A percentile compares a stretch with the other conserved stretches of the same genome.
Evolutionary conservation across 2,329 filamentous ascomycete genomes (phyloP).

Genomic region (Ilyonectria robusta): DNA sequence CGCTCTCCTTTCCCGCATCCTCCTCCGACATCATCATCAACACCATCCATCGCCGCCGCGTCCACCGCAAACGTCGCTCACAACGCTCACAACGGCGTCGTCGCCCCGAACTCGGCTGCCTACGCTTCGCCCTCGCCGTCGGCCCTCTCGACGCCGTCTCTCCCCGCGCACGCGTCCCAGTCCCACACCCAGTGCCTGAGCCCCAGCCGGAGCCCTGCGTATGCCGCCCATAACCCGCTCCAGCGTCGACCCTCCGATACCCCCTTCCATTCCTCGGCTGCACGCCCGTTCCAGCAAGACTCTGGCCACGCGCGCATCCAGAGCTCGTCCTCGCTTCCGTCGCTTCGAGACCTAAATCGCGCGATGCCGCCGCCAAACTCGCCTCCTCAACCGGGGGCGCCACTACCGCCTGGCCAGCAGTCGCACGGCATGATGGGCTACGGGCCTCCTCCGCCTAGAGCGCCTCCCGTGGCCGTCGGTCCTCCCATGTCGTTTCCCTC

Average conservation of each 20-base stretch:
- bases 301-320: constrained; percentile 59
- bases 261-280: constrained; percentile 56
- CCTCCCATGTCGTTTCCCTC: constrained; percentile 62
- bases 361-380: constrained; percentile 63
- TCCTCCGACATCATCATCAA: constrained; percentile 31
- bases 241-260: constrained; percentile 60
- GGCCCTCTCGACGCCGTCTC: constrained; percentile 32
- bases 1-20: constrained; percentile 49
- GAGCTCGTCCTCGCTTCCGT: constrained; percentile 61
- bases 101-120: constrained; percentile 15
- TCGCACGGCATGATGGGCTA: constrained; percentile 56
- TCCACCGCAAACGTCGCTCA: constrained; percentile 13
- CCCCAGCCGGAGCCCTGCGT: constrained; percentile 47
- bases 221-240: constrained; percentile 48
- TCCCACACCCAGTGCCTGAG: constrained; percentile 42
- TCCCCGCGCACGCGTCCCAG: constrained; percentile 38
- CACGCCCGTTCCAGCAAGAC: constrained; percentile 50
- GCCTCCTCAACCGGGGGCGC: constrained; percentile 57
- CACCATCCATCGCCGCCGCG: constrained; percentile 31
- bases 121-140: constrained; percentile 22
- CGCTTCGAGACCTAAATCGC: constrained; percentile 55
- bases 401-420: constrained; percentile 48
- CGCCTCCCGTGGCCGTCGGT: constrained; percentile 59
- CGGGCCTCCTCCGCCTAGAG: constrained; percentile 62
- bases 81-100: constrained; percentile 26